A percentile compares a stretch with the other conserved stretches of the same genome.
phyloP scores from a whole-genome alignment of 2,329 filamentous ascomycete species.

The Verticillium nubilum region DNA sequence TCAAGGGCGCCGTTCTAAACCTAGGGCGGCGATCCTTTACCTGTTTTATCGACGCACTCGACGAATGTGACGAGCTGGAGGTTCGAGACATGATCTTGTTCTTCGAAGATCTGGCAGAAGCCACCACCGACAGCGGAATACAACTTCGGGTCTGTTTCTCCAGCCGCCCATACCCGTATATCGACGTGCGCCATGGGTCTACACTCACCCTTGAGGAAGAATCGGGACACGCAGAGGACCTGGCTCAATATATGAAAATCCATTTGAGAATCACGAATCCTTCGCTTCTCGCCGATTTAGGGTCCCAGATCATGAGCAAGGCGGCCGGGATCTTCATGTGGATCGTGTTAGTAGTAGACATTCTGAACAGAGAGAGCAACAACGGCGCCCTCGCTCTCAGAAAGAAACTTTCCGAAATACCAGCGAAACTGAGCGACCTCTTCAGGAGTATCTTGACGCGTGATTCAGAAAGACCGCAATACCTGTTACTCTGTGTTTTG shows the following conservation, averaged over 20 bases:
- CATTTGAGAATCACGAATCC: constrained; percentile 7
- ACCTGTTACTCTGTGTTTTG: constrained; percentile 31
- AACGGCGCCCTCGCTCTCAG: neutral
- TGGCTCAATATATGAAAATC: constrained; percentile 16
- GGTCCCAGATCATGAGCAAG: constrained; percentile 24
- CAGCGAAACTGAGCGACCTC: constrained; percentile 26
- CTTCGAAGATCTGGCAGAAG: neutral
- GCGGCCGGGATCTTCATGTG: constrained; percentile 38
- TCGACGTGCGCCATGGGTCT: neutral
- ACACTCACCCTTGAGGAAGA: constrained; percentile 19
- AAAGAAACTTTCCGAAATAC: constrained; percentile 26
- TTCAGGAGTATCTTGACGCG: constrained; percentile 36
- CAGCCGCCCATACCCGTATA: constrained; percentile 5
- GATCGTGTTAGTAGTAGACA: constrained; percentile 33
- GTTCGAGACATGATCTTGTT: neutral
- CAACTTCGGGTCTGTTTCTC: constrained; percentile 3
- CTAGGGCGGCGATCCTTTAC: constrained; percentile 6
- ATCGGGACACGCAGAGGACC: constrained; percentile 15
- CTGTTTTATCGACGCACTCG: constrained; percentile 7
- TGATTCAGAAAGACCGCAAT: constrained; percentile 29
- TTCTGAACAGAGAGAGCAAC: constrained; percentile 29
- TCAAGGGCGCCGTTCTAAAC: neutral
- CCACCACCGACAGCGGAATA: neutral
- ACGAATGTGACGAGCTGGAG: constrained; percentile 5
- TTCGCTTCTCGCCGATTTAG: constrained; percentile 16